Conservation (phyloP, 2,329 filamentous ascomycete species). For the Aspergillus proliferans region DNA sequence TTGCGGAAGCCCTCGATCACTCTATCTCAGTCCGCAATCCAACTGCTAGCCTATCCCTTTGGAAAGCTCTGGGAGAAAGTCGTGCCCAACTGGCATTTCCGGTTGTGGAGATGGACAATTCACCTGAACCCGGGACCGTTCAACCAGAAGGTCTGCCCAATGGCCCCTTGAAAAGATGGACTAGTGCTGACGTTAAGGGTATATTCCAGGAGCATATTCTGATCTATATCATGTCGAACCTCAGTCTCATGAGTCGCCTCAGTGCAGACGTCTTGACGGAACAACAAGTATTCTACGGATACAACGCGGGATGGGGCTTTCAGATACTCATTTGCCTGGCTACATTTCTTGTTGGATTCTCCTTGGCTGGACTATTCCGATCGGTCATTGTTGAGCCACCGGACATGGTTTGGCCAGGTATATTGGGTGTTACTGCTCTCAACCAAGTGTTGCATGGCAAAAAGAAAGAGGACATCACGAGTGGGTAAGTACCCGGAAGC, state of each 20-base stretch:
- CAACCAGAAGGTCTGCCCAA: conserved; percentile 20
- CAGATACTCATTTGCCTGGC: not conserved
- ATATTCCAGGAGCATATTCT: conserved; percentile 17
- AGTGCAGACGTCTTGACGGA: conserved; percentile 21
- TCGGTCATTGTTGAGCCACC: not conserved
- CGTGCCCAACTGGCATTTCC: conserved; percentile 15
- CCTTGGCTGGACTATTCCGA: not conserved
- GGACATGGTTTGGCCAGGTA: not conserved
- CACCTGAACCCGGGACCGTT: conserved; percentile 26
- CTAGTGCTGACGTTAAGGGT: not conserved
- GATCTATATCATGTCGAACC: conserved; percentile 25
- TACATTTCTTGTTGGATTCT: not conserved
- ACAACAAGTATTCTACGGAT: conserved; percentile 23
- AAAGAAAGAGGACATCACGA: not conserved
- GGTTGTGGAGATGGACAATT: conserved; percentile 9
- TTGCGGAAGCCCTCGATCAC: conserved; percentile 20
- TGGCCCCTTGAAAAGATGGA: not conserved
- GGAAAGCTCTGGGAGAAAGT: conserved; percentile 20
- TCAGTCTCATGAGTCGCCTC: conserved; percentile 22
- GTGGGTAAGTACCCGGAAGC: not conserved
- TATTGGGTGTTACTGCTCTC: not conserved
- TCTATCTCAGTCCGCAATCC: conserved; percentile 14
- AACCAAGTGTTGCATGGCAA: not conserved
- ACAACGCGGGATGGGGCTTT: conserved; percentile 7
- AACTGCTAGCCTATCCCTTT: conserved; percentile 16